Conservation (phyloP, 441 rosid species). For the Melastoma candidum region DNA sequence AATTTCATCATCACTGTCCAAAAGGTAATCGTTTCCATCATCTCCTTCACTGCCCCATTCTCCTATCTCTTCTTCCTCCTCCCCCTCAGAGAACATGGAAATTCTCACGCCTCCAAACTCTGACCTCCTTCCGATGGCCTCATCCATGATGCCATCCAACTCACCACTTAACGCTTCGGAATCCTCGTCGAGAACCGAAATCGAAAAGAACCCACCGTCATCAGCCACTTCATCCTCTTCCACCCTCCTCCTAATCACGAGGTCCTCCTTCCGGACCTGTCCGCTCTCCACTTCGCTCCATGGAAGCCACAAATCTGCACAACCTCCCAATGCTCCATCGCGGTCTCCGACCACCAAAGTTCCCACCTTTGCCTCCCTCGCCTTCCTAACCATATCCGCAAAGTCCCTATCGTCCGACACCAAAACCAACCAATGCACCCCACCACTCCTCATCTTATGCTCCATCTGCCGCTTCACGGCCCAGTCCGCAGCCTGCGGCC, state of each 20-base stretch:
- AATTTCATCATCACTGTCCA: conserved; percentile 37
- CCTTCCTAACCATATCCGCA: conserved; percentile 59
- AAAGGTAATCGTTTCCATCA: conserved; percentile 24
- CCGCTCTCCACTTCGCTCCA: conserved; percentile 81
- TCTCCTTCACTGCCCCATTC: conserved; percentile 25
- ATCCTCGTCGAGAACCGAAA: conserved; percentile 33
- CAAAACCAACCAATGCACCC: conserved; percentile 76
- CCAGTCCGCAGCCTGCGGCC: conserved; percentile 98
- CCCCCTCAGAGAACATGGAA: conserved; percentile 65
- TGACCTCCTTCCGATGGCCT: conserved; percentile 33
- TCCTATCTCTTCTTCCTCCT: conserved; percentile 27
- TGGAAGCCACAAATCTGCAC: conserved; percentile 83
- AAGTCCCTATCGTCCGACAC: conserved; percentile 89
- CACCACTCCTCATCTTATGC: conserved; percentile 65
- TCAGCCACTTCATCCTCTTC: conserved; percentile 21
- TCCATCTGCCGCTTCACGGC: conserved; percentile 85
- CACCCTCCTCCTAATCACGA: conserved; percentile 42
- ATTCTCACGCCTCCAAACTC: conserved; percentile 35
- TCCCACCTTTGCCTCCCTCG: conserved; percentile 64
- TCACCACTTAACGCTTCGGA: conserved; percentile 17
- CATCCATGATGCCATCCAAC: conserved; percentile 28
- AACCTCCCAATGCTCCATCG: conserved; percentile 55
- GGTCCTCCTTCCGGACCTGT: conserved; percentile 54
- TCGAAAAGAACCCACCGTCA: conserved; percentile 35
- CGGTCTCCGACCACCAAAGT: conserved; percentile 76